Conservation (phyloP, 257 asterid genomes). For the Solanum arcanum region DNA sequence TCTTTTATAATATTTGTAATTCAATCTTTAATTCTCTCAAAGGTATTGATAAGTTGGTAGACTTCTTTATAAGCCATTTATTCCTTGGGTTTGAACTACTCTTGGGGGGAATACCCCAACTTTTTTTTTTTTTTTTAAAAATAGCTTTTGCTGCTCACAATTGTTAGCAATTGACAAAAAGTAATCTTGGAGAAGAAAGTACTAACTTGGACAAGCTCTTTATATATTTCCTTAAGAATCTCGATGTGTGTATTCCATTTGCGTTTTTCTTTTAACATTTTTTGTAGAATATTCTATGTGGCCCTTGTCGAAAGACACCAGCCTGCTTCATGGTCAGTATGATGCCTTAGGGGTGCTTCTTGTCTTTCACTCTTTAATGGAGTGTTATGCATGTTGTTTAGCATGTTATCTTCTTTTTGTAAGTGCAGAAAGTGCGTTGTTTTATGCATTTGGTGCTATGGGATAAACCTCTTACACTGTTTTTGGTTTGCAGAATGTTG, state of each 20-base stretch:
- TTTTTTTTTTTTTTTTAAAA: no score
- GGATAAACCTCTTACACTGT: neutral
- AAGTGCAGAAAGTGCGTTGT: neutral
- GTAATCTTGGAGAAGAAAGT: neutral
- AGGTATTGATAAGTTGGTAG: neutral
- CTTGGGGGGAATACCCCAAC: neutral
- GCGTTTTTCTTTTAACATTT: neutral
- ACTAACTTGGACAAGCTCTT: neutral
- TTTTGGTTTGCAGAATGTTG: conserved; percentile 59
- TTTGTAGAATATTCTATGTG: neutral
- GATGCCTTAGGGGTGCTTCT: neutral
- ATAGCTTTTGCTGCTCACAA: neutral
- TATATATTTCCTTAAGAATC: neutral
- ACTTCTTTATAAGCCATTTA: neutral
- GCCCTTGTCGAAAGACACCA: neutral
- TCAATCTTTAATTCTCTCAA: neutral
- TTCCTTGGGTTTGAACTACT: neutral
- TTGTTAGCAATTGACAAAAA: neutral
- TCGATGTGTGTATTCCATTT: neutral
- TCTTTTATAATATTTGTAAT: neutral
- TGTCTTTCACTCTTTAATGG: neutral
- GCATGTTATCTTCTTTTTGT: neutral
- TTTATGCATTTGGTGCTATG: neutral
- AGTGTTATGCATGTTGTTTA: neutral
- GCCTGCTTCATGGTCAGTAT: neutral